Evolutionary conservation across 1,284 basidiomycete genomes (phyloP).

Genomic region (Exobasidium rhododendri): DNA sequence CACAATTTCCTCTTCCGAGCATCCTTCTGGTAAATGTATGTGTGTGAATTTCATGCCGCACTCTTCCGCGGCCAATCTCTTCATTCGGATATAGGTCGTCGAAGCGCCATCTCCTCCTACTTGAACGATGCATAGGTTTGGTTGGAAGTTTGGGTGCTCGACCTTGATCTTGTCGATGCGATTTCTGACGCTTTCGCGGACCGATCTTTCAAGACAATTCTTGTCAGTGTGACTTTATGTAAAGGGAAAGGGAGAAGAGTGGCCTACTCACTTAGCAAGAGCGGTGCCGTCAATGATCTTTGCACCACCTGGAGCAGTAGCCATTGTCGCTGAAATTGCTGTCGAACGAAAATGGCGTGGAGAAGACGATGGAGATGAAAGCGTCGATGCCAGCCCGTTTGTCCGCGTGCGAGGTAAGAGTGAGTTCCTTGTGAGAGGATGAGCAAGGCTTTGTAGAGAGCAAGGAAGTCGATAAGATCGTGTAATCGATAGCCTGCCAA

Average conservation of each 20-base stretch:
- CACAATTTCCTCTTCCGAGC: conserved; percentile 73
- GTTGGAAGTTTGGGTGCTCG: conserved; percentile 76
- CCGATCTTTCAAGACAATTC: conserved; percentile 19
- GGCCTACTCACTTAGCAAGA: conserved; percentile 72
- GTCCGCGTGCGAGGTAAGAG: neutral
- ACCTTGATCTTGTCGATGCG: conserved; percentile 46
- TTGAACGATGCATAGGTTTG: conserved; percentile 88
- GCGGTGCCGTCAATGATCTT: conserved; percentile 80
- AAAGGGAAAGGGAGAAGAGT: neutral
- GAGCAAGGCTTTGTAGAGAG: neutral
- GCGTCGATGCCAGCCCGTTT: neutral
- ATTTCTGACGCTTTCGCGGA: conserved; percentile 40
- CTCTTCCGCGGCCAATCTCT: conserved; percentile 90
- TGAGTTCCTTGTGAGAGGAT: too few species aligned
- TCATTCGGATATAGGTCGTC: conserved; percentile 92
- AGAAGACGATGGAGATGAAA: conserved; percentile 2
- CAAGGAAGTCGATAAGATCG: neutral
- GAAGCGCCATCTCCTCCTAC: conserved; percentile 89
- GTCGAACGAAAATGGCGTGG: conserved; percentile 17
- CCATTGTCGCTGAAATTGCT: conserved; percentile 24
- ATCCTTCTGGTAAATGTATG: conserved; percentile 66
- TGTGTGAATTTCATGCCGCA: conserved; percentile 87
- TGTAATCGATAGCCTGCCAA: neutral
- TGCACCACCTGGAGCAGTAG: conserved; percentile 43
- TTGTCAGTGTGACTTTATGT: conserved; percentile 2